Evolutionary conservation across 345 rosid genomes (phyloP), one percentile per base, ranked within the genome.

Genomic region (Citrus inodora): DNA sequence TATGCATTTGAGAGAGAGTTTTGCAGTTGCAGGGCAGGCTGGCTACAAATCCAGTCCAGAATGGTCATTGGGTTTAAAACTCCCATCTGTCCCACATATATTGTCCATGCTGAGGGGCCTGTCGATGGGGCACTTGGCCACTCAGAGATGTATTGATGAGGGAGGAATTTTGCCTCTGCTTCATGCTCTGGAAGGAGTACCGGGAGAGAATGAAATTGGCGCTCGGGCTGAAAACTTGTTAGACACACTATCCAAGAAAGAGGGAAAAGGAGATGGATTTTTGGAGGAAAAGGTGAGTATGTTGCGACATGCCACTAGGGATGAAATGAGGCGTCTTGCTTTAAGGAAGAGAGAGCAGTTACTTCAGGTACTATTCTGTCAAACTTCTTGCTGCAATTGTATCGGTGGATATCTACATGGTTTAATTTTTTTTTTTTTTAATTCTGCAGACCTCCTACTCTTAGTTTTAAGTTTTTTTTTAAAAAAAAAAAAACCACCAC

Each of bases 221-320:
- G 97, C 93, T 60, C 92, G 97, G 85, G 99, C 98, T 80, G 99
- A 96, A 83, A 96, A 96, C 81, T 88, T 96, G 89, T 75, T 96
- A 46, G 99, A 96, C 86, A 92, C 94, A 5, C 89, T 96, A 33
- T 91, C 98, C 63, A 86, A 90, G 73, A 94, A 93, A 86, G 98
- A 96, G 82, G 94, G 94, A 17, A 91, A 90, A 83, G 97, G 97
- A 73, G 98, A 96, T 89, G 98, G 99, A 81, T 96, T 89, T 85
- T 90, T 96, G 79, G 93, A 83, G 81, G 98, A 89, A 82, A 93
- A 93, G 82, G 93, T 96, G 75, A 16, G 85, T 27, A 86, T 80
- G 78, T 82, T 96, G 82, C 93, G 98, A 65, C 89, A 92, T 80
- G 97, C 99, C 79, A 96, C 99, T 63, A 89, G 83, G 82, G 98